Base-by-base conservation (phyloP, 306 rosid genomes). In the Sphenostylis stenocarpa region DNA sequence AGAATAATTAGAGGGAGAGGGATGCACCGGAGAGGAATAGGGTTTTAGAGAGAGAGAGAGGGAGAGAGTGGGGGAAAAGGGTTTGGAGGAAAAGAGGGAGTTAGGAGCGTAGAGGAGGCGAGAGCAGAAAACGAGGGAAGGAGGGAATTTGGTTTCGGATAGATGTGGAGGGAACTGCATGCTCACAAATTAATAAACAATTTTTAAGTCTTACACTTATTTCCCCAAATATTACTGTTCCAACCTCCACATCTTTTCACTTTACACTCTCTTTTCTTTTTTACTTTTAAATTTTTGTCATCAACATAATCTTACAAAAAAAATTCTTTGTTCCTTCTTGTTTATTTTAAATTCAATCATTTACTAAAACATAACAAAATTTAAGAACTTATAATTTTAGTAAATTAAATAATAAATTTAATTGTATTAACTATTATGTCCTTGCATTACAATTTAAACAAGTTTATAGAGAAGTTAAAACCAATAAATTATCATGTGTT, bases 81-180 rank as follows among this genome's bases (percentile, higher is more conserved):
- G 77, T 78, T 83, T 72, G 77, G 67, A 23, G 57, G 56, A 57
- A 77, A 36, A 29, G 75, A 70, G 45, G 61, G 79, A 67, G 85
- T 69, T 81, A 53, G 68, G 78, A 70, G 76, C 53, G 82, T 38
- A 60, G 76, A 51, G 82, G 75, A 38, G 31, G 62, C 11, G 67
- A 70, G 85, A 90, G 90, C 83, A 93, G 96, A 91, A 88, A 88
- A 93, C 95, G 98, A 93, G 98, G 98, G 94, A 91, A 94, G 95
- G 97, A 92, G 97, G 98, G 97, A 92, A 89, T 88, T 96, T 90
- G 90, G 86, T 86, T 92, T 92, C 94, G 92, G 98, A 89, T 88
- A 83, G 94, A 86, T 91, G 97, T 96, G 99, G 99, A 96, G 99
- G 99, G 99, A 92, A 96, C 81, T 75, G 75, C 60, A 43, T 51